Evolutionary conservation across 2,329 filamentous ascomycete species (phyloP).

Genomic region (Trichophyton equinum): DNA sequence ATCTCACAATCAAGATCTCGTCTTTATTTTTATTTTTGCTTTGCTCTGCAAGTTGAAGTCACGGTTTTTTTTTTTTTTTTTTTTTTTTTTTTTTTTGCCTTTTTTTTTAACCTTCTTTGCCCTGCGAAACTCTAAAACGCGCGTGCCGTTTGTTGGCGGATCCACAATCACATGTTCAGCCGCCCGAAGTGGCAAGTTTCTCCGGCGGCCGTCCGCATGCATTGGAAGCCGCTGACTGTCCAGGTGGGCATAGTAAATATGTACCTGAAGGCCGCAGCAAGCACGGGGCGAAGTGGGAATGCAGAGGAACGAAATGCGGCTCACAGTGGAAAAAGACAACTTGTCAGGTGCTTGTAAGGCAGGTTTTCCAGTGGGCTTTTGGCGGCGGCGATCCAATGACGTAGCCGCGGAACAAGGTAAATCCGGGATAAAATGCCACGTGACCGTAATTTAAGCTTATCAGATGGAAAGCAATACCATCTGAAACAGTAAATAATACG

Average conservation of each 20-base stretch:
- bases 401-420: background rate
- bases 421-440: background rate
- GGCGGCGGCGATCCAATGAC: background rate
- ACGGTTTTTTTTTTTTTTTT: background rate
- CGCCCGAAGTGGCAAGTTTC: background rate
- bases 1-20: background rate
- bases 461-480: background rate
- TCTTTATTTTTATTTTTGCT: background rate
- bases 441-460: background rate
- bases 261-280: no score
- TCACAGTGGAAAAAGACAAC: no score
- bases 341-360: background rate
- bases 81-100: background rate
- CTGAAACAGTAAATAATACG: background rate
- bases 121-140: background rate
- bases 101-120: background rate
- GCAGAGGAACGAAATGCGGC: no score
- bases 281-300: no score
- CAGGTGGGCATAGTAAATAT: no score
- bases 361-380: no score
- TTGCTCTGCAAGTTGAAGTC: background rate
- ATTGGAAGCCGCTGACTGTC: no score
- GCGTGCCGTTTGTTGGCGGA: background rate
- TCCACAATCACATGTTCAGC: background rate
- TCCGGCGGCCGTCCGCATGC: background rate